Base-by-base conservation (phyloP, 108 stramenopile genomes). In the Aurantiochytrium sp. region DNA sequence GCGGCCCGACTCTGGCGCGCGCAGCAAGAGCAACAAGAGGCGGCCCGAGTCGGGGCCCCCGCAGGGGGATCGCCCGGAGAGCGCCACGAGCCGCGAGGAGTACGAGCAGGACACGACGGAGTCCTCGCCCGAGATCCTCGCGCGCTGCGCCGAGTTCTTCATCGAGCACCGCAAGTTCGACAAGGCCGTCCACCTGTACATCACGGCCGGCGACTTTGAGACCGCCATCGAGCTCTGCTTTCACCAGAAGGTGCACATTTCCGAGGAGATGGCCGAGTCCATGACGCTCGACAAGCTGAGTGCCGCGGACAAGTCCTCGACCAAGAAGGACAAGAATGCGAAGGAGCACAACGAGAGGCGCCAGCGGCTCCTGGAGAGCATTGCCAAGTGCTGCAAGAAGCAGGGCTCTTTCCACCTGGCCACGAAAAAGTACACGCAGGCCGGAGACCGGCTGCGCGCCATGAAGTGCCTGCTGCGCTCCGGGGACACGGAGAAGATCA, bases 371-470 rank as follows among this genome's bases (percentile, higher is more conserved):
- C 86, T 94, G 10, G 27, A 69, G 68, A 73, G 90, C 48, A 59
- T 94, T 12, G 94, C 93, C 0, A 89, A 88, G 68, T 89, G 86
- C 54, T 91, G 91, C 53, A 91, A 92, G 86, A 92, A 93, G 39
- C 95, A 95, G 65, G 90, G 91, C 15, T 88, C 89, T 24, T 90
- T 88, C 69, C 87, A 87, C 30, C 69, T 95, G 32, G 95, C 95
- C n/a, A 93, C 90, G 88, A 94, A 94, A 37, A 93, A 94, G 65
- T 95, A 94, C 87, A 94, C 94, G 0, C 92, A 93, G 91, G 93
- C 93, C n/a, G 95, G 95, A 5, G 93, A 95, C 39, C 87, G 89
- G 4, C 65, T 93, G 10, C 53, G 87, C 12, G 95, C 94, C 19
- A 88, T 95, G 68, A 94, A 94, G 87, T 94, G 94, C 87, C 91